These are phyloP conservation scores for Hypoxylon subgilvum DNA, from an alignment of 495 filamentous ascomycete species.

Conservation along the genomic window DNA sequence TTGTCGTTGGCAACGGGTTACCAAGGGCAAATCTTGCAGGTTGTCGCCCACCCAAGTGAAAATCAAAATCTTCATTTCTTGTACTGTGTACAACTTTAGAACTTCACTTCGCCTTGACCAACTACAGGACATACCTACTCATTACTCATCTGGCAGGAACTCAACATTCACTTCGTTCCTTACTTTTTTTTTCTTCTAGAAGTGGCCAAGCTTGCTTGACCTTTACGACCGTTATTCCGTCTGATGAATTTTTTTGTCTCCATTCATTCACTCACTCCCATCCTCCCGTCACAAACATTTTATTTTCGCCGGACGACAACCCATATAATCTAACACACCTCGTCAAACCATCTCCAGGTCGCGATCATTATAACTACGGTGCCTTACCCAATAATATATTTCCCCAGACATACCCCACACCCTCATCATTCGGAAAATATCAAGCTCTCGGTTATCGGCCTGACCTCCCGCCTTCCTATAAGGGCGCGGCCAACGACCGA, in stretches of 20 bases:
- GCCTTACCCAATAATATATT: constrained; percentile 20
- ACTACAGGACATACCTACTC: neutral
- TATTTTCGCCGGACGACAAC: constrained; percentile 28
- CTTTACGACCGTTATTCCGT: constrained; percentile 5
- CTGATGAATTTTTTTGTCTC: too few species aligned
- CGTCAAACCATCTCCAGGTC: constrained; percentile 25
- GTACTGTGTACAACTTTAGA: too few species aligned
- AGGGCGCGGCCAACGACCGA: constrained; percentile 4
- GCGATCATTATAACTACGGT: constrained; percentile 23
- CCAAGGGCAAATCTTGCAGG: neutral
- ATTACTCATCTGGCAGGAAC: neutral
- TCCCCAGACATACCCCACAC: constrained; percentile 16
- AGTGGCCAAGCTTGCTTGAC: constrained; percentile 17
- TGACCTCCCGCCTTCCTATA: constrained; percentile 16
- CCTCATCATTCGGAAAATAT: constrained; percentile 28
- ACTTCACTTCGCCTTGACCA: constrained; percentile 3
- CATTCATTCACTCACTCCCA: neutral
- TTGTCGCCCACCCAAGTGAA: neutral
- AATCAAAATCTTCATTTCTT: neutral
- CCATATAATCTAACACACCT: constrained; percentile 11
- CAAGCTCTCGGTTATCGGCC: constrained; percentile 24
- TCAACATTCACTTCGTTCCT: constrained; percentile 1
- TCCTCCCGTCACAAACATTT: constrained; percentile 4
- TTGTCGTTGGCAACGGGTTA: neutral
- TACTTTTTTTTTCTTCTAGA: neutral